Base-by-base conservation (phyloP, 2,329 filamentous ascomycete genomes). In the Diplodia sapinea region DNA sequence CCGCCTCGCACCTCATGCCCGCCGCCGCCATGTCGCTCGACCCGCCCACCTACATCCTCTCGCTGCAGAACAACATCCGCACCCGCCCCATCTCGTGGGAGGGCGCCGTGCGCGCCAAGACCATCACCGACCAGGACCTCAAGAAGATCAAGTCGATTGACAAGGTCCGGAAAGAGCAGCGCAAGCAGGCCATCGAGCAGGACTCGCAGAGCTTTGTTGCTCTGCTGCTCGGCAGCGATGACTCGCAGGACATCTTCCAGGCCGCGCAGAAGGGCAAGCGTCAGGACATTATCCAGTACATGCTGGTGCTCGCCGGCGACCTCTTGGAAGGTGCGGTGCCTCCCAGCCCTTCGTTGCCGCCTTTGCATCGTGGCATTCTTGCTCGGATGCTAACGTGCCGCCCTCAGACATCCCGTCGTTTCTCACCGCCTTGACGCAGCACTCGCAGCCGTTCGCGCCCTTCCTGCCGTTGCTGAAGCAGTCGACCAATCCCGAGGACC, bases 1-100 rank as follows among this genome's bases (percentile, higher is more conserved):
- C 54, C 55, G n/a, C 56, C 51, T 20, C 66, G 31, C 29, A 65
- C 47, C n/a, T 67, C 20, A 56, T 33, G 52, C 31, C 20, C 40
- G 20, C 65, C 72, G 72, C 68, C 72, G 72, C 68, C 72, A 97
- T 97, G 94, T 94, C 93, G 78, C 88, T 96, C 80, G 93, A 97
- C 78, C 91, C 93, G 73, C 94, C 94, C 69, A 91, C 92, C 69
- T 97, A 97, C 81, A 87, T 92, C 71, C 86, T 88, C 77, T 94
- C 93, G 73, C 87, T 97, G 73, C 94, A 97, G 84, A 96, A 92
- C 87, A 98, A 98, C 85, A 97, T 98, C 79, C 92, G 95, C 77
- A 91, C 92, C 77, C 89, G 95, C 73, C 94, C 94, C 72, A 97
- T 99, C 81, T 94, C 94, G 68, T 99, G 95, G 95, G 94, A 98